Evolutionary conservation across 805 yeast genomes (phyloP).

Genomic region (Hanseniaspora lachancei): DNA sequence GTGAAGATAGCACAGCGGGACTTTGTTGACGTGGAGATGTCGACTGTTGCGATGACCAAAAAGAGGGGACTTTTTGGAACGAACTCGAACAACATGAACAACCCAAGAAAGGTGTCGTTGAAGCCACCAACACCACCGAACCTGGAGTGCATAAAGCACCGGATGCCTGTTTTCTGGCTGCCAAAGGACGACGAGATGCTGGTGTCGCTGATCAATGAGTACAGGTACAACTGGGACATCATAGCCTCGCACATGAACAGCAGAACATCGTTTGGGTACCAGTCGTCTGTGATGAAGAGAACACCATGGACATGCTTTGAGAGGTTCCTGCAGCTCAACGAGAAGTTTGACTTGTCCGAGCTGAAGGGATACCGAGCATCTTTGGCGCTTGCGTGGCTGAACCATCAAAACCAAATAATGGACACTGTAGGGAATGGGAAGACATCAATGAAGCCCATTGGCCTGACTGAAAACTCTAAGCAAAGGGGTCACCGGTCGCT

Average conservation of each 20-base stretch:
- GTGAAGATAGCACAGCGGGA: conserved; percentile 43
- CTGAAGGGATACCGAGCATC: conserved; percentile 77
- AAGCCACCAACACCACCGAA: conserved; percentile 91
- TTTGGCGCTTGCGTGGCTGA: conserved; percentile 81
- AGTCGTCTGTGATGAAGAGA: conserved; percentile 82
- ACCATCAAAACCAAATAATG: conserved; percentile 79
- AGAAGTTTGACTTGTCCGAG: conserved; percentile 72
- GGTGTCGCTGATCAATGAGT: conserved; percentile 70
- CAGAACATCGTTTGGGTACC: conserved; percentile 53
- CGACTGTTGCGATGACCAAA: conserved; percentile 25
- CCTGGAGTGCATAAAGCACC: conserved; percentile 58
- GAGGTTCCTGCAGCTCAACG: conserved; percentile 83
- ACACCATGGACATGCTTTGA: conserved; percentile 99
- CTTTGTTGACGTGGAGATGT: conserved; percentile 31
- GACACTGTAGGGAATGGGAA: conserved; percentile 4
- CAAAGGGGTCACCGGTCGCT: conserved; percentile 85
- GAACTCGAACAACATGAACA: conserved; percentile 15
- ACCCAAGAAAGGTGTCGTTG: conserved; percentile 47
- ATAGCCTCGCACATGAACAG: conserved; percentile 70
- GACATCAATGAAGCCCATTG: conserved; percentile 56
- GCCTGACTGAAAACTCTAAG: conserved; percentile 84
- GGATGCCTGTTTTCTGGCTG: conserved; percentile 92
- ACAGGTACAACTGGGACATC: conserved; percentile 84
- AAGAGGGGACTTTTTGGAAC: conserved; percentile 34
- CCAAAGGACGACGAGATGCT: conserved; percentile 82